phyloP scores from a whole-genome alignment of 805 yeast genomes.

The Myxozyma geophila region DNA sequence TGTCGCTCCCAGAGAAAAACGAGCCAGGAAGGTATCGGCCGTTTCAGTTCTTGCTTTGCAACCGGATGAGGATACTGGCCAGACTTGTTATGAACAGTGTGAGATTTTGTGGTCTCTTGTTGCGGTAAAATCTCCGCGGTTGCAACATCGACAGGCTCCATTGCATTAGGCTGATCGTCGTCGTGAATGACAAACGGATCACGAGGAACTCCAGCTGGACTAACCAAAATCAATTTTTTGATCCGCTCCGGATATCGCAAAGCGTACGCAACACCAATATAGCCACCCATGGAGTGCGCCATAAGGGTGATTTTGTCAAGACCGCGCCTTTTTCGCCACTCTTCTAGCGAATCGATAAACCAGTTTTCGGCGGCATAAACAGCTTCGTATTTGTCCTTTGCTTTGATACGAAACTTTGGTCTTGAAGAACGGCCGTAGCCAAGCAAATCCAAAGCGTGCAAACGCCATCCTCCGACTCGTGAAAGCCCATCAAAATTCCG shows the following conservation, averaged over 20 bases:
- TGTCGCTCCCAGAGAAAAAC: conserved; percentile 81
- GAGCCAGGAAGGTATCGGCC: conserved; percentile 74
- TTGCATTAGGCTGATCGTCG: not conserved
- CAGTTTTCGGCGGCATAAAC: conserved; percentile 60
- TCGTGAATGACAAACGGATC: conserved; percentile 33
- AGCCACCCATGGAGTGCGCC: conserved; percentile 95
- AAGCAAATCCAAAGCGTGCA: conserved; percentile 84
- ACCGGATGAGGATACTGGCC: conserved; percentile 29
- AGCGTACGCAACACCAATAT: conserved; percentile 71
- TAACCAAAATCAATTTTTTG: conserved; percentile 71
- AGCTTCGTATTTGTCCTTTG: conserved; percentile 45
- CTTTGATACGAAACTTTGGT: conserved; percentile 57
- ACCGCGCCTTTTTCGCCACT: conserved; percentile 62
- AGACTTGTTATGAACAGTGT: conserved; percentile 27
- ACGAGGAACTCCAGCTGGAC: conserved; percentile 83
- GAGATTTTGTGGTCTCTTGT: conserved; percentile 13
- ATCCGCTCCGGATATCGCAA: conserved; percentile 64
- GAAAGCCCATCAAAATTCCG: conserved; percentile 64
- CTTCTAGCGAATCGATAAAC: conserved; percentile 66
- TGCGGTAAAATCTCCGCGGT: conserved; percentile 5
- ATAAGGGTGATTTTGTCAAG: conserved; percentile 60
- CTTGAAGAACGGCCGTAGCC: conserved; percentile 93
- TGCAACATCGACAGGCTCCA: conserved; percentile 9
- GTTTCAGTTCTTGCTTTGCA: conserved; percentile 42
- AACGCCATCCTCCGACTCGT: conserved; percentile 56